Evolutionary conservation across 352 stramenopile species (phyloP).

Genomic region (Pythium grandisporangium): DNA sequence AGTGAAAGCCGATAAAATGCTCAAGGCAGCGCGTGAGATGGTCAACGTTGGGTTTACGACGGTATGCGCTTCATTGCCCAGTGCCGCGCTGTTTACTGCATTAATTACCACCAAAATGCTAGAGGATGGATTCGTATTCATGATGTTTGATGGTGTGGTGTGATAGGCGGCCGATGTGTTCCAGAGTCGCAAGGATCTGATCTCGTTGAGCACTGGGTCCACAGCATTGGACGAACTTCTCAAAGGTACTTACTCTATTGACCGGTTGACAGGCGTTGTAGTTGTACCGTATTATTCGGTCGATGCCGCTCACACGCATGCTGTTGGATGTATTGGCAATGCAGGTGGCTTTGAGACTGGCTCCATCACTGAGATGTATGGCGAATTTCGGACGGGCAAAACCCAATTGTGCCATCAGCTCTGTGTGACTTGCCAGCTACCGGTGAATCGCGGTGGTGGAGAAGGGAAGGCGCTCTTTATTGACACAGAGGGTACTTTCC

Average conservation of each 20-base stretch:
- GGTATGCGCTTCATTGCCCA: no score
- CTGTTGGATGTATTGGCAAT: background rate
- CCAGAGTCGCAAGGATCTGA: constrained; percentile 87
- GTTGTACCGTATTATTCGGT: no score
- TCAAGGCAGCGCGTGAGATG: constrained; percentile 95
- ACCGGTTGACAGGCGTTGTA: no score
- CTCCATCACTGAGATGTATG: constrained; percentile 97
- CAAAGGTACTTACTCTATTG: no score
- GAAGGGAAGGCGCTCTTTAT: constrained; percentile 98
- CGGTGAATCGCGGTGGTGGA: constrained; percentile 94
- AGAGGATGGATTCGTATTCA: no score
- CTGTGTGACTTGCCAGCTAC: constrained; percentile 98
- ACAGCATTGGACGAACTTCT: constrained; percentile 87
- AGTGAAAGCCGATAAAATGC: constrained; percentile 98
- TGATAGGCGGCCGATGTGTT: constrained; percentile 80
- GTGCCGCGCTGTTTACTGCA: no score
- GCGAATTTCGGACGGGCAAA: constrained; percentile 99
- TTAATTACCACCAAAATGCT: no score
- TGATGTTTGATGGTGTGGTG: no score
- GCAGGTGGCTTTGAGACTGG: constrained; percentile 96
- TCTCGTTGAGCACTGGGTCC: constrained; percentile 91
- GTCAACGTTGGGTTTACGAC: constrained; percentile 99
- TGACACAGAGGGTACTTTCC: constrained; percentile 99
- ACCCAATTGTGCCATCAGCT: constrained; percentile 99
- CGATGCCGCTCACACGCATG: no score